Base-by-base conservation (phyloP, 306 rosid species). In the Elaeagnus macrophylla region DNA sequence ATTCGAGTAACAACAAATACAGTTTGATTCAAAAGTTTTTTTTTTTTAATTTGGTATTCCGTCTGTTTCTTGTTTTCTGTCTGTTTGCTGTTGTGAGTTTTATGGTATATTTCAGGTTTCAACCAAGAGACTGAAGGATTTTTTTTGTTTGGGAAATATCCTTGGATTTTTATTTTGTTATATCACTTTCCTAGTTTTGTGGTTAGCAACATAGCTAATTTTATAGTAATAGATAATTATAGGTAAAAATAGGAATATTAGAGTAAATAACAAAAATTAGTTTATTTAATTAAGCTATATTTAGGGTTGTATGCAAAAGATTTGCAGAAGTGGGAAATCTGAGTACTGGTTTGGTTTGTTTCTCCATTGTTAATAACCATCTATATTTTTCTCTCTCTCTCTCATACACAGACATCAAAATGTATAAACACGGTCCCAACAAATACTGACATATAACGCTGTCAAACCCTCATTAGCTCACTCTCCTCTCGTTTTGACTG, bases 401-500 rank as follows among this genome's bases (percentile, higher is more conserved):
- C 79, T 65, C 57, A 65, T 73, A 61, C 25, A 54, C 62, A 69
- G 60, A 51, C 74, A 25, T 25, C 32, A 25, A 25, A 25, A 25
- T 25, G 32, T 25, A 25, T 25, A 5, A 25, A 25, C 32, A 25
- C 32, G 32, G 4, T 25, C 57, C 56, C 16, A 36, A 60, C 60
- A 56, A 42, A 18, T 10, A 41, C 18, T 41, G 39, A 43, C 71
- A 53, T 67, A 53, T 14, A 75, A 71, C 70, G 82, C 67, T 78
- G 80, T 72, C 79, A 20, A 20, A 57, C 70, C 69, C 78, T 76
- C 77, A 69, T 75, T 60, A 53, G 59, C 49, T 62, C 54, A 38
- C 65, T 66, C 57, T 68, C 61, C 44, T 71, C 61, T 56, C 35
- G 48, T 57, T 64, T 71, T 69, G 54, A 75, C 76, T 38, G 55